These are phyloP conservation scores for Phytophthora pluvialis DNA, from an alignment of 352 stramenopile species.

Conservation along the genomic window DNA sequence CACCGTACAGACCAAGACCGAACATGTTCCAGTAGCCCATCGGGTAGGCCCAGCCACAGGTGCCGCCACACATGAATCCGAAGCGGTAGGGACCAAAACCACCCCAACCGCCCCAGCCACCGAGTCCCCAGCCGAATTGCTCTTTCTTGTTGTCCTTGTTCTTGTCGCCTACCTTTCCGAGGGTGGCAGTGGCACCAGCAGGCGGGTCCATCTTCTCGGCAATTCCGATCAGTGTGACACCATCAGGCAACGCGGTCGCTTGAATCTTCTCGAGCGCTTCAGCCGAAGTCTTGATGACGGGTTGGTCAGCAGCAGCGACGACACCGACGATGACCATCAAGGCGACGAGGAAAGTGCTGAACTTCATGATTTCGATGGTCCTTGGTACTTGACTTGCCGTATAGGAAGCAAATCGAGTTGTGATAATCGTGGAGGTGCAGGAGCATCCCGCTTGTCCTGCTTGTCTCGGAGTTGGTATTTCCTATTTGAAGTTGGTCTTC, in stretches of 20 bases:
- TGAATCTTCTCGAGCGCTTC: constrained; percentile 17
- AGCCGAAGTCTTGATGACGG: constrained; percentile 7
- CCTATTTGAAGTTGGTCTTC: too few relatives aligned
- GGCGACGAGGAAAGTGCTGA: constrained; percentile 12
- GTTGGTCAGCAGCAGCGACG: constrained; percentile 9
- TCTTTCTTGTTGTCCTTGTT: constrained; percentile 4
- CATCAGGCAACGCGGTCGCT: constrained; percentile 2
- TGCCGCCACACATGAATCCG: constrained; percentile 27
- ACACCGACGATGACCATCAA: neutral
- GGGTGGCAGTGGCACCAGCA: constrained; percentile 1
- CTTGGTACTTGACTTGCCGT: constrained; percentile 7
- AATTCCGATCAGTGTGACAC: constrained; percentile 9
- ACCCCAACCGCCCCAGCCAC: constrained; percentile 19
- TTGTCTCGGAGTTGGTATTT: too few relatives aligned
- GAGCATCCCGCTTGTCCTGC: too few relatives aligned
- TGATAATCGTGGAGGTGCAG: neutral
- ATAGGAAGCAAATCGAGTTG: constrained; percentile 6
- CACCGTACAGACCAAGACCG: constrained; percentile 29
- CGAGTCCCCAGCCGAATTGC: constrained; percentile 3
- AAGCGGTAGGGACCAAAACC: constrained; percentile 89
- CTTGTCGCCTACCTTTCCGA: constrained; percentile 5
- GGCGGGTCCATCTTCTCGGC: too few relatives aligned
- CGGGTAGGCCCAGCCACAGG: constrained; percentile 43
- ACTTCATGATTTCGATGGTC: constrained; percentile 7
- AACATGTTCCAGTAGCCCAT: constrained; percentile 47